phyloP scores from a whole-genome alignment of 192 early-diverging fungal species.

The Gonapodya sp. region DNA sequence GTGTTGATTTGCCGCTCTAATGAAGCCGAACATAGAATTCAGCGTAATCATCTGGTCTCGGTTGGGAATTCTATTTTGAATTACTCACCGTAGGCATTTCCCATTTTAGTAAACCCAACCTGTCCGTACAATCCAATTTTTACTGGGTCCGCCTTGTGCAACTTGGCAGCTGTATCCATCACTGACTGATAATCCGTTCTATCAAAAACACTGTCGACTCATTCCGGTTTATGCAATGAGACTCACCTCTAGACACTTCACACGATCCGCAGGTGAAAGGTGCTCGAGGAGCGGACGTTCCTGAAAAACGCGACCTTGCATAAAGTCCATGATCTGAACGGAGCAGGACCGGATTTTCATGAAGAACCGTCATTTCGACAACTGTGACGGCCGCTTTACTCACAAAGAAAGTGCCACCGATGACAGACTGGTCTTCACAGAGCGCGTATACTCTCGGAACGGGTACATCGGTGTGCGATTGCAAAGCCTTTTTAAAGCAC shows the following conservation, averaged over 20 bases:
- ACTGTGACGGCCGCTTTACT: too few species aligned
- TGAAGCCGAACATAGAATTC: background rate
- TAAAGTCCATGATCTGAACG: constrained; percentile 77
- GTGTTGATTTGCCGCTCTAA: constrained; percentile 1
- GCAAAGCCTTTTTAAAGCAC: background rate
- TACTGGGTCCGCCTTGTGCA: constrained; percentile 65
- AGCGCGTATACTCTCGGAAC: constrained; percentile 82
- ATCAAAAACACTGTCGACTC: background rate
- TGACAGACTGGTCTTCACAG: constrained; percentile 72
- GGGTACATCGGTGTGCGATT: constrained; percentile 60
- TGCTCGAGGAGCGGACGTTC: background rate
- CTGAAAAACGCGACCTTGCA: constrained; percentile 76
- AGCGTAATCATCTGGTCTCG: background rate
- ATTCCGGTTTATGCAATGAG: background rate
- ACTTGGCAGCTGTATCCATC: constrained; percentile 63
- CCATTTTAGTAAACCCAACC: constrained; percentile 1
- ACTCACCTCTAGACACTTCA: background rate
- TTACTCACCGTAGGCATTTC: background rate
- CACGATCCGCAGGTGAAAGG: background rate
- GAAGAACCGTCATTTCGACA: too few species aligned
- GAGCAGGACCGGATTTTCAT: background rate
- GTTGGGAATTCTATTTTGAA: background rate
- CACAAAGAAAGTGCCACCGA: constrained; percentile 91
- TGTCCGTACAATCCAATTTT: constrained; percentile 45
- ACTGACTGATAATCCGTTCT: constrained; percentile 24